These are phyloP conservation scores for Boeremia exigua DNA, from an alignment of 2,329 filamentous ascomycete species.

Conservation along the genomic window DNA sequence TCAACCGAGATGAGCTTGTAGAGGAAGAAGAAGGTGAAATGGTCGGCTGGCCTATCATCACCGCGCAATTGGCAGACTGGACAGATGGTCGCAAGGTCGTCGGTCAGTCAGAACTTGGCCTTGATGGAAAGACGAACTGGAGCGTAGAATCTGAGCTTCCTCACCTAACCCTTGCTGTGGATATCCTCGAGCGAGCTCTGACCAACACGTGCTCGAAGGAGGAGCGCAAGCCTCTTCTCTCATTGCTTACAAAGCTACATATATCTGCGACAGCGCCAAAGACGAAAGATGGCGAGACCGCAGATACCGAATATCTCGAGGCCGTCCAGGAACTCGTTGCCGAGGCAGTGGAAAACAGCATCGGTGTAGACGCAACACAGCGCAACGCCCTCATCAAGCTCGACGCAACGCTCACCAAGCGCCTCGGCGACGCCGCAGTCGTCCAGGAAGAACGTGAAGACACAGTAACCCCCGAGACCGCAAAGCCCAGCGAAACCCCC, in stretches of 20 bases:
- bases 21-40: slow-evolving; percentile 75
- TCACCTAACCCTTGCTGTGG: slow-evolving; percentile 78
- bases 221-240: slow-evolving; percentile 72
- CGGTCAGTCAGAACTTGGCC: slow-evolving; percentile 59
- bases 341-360: slow-evolving; percentile 56
- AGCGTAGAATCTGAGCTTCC: slow-evolving; percentile 71
- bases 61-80: slow-evolving; percentile 88
- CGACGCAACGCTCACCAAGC: slow-evolving; percentile 58
- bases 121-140: slow-evolving; percentile 61
- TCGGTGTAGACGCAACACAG: slow-evolving; percentile 59
- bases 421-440: slow-evolving; percentile 48
- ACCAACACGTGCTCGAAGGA: slow-evolving; percentile 72
- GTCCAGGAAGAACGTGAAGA: slow-evolving; percentile 12
- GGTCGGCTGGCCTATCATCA: slow-evolving; percentile 78
- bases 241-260: slow-evolving; percentile 81
- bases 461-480: slow-evolving; percentile 27
- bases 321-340: slow-evolving; percentile 54
- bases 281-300: slow-evolving; percentile 29
- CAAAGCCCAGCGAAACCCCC: slow-evolving; percentile 3
- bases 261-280: slow-evolving; percentile 65
- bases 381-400: slow-evolving; percentile 63
- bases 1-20: slow-evolving; percentile 67
- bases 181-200: slow-evolving; percentile 76
- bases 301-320: slow-evolving; percentile 29
- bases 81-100: slow-evolving; percentile 84